These are phyloP conservation scores for Bacterosira constricta DNA, from an alignment of 108 stramenopile genomes.

Conservation along the genomic window DNA sequence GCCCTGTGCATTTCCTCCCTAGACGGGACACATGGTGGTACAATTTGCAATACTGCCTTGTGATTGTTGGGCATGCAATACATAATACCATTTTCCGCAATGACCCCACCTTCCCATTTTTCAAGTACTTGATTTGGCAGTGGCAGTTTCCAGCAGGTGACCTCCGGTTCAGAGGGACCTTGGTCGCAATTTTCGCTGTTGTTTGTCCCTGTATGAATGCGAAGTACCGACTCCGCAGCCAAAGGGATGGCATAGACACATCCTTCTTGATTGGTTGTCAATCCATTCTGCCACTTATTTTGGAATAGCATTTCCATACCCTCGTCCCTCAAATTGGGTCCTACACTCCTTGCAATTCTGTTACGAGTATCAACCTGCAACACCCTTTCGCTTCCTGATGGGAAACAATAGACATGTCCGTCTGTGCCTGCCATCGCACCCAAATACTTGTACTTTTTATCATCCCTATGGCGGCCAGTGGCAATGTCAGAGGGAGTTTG, in stretches of 20 bases:
- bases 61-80: constrained; percentile 79
- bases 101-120: constrained; percentile 86
- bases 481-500: constrained; percentile 32
- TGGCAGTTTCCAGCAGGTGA: constrained; percentile 73
- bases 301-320: constrained; percentile 67
- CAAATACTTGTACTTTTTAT: constrained; percentile 90
- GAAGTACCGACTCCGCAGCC: constrained; percentile 68
- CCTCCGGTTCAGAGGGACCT: constrained; percentile 31
- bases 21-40: constrained; percentile 50
- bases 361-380: constrained; percentile 63
- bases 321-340: constrained; percentile 68
- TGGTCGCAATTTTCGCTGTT: constrained; percentile 13
- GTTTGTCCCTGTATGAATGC: constrained; percentile 47
- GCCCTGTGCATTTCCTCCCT: constrained; percentile 39
- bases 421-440: constrained; percentile 78
- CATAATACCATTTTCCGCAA: constrained; percentile 69
- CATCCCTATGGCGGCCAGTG: constrained; percentile 79
- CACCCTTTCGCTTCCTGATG: constrained; percentile 77
- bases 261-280: constrained; percentile 57
- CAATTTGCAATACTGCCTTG: constrained; percentile 80
- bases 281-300: constrained; percentile 94
- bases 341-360: constrained; percentile 55
- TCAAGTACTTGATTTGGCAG: constrained; percentile 57
- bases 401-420: constrained; percentile 82
- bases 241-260: constrained; percentile 88